Base-by-base conservation (phyloP, 352 stramenopile genomes). In the Saprolegnia parasitica region DNA sequence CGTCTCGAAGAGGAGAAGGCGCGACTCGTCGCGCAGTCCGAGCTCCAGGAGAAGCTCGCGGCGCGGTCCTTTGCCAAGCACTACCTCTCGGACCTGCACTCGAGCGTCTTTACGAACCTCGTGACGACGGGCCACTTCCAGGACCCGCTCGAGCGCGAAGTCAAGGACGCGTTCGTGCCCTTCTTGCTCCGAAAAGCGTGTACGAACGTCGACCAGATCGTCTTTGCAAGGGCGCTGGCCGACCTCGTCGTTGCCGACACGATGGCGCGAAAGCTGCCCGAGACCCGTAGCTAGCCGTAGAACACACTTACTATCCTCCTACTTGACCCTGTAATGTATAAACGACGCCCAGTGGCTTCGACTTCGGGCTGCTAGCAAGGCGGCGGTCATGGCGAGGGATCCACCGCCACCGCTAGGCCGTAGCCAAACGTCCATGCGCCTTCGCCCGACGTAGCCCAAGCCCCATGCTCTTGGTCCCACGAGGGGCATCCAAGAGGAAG, bases 31-130 rank as follows among this genome's bases (percentile, higher is more conserved):
- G 84, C 84, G 35, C 86, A 95, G 58, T 82, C 78, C 40, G 86
- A 96, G 72, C 76, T 98, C n/a, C 76, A 95, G 58, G 90, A 97
- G 67, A 98, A 98, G 72, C 84, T 98, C 18, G 90, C 91, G 0
- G 91, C 93, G 5, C 78, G 91, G 21, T 80, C 79, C 29, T 97
- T 96, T 63, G 88, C 93, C 5, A 89, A 91, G 67, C 81, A 89
- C 65, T 98, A 97, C 73, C 73, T 98, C 45, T 74, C 73, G 5
- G 87, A 87, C 64, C 70, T 98, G 61, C 88, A 96, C 78, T 78
- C 71, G 9, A 81, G 92, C 24, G 89, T 96, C 21, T 96, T 98
- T 65, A 86, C 91, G 45, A 81, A 81, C 50, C 84, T 98, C 45
- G 78, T 97, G 56, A 81, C 91, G 39, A 81, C 77, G 15, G 90